Evolutionary conservation across 1,284 basidiomycete species (phyloP).

Genomic region (Schizopora paradoxa): DNA sequence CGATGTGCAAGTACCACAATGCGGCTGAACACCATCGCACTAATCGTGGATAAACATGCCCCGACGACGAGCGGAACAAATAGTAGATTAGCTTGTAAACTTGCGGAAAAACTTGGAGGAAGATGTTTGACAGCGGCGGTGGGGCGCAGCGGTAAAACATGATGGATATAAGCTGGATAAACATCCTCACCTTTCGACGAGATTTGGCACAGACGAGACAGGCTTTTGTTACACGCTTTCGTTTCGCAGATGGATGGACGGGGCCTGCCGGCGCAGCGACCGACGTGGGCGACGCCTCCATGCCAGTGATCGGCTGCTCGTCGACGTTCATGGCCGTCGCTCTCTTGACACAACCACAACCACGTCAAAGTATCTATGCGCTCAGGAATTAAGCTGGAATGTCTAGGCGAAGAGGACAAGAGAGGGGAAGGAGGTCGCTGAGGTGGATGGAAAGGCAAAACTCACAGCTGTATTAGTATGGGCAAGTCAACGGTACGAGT

Average conservation of each 20-base stretch:
- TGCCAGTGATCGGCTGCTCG: conserved; percentile 10
- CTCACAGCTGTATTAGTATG: too few relatives aligned
- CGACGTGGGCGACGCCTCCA: conserved; percentile 4
- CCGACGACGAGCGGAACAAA: background rate
- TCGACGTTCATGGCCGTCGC: background rate
- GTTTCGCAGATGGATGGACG: background rate
- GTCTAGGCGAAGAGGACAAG: too few relatives aligned
- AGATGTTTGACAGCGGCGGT: background rate
- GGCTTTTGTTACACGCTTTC: conserved; percentile 18
- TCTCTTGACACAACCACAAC: background rate
- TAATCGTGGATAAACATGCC: conserved; percentile 2
- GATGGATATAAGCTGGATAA: background rate
- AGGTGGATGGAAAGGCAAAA: too few relatives aligned
- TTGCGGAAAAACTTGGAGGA: too few relatives aligned
- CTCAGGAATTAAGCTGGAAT: too few relatives aligned
- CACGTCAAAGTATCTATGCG: background rate
- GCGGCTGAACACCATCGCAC: conserved; percentile 18
- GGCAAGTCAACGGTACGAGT: too few relatives aligned
- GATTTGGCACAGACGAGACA: conserved; percentile 18
- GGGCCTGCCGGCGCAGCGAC: too few relatives aligned
- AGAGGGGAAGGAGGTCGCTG: too few relatives aligned
- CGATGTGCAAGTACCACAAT: conserved; percentile 14
- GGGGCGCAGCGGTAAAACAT: background rate
- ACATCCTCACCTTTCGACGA: conserved; percentile 13
- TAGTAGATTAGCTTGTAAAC: background rate